A percentile compares a stretch with the other conserved stretches of the same genome.
Conservation (phyloP, 768 basidiomycete species). For the Heimioporus sp. region DNA sequence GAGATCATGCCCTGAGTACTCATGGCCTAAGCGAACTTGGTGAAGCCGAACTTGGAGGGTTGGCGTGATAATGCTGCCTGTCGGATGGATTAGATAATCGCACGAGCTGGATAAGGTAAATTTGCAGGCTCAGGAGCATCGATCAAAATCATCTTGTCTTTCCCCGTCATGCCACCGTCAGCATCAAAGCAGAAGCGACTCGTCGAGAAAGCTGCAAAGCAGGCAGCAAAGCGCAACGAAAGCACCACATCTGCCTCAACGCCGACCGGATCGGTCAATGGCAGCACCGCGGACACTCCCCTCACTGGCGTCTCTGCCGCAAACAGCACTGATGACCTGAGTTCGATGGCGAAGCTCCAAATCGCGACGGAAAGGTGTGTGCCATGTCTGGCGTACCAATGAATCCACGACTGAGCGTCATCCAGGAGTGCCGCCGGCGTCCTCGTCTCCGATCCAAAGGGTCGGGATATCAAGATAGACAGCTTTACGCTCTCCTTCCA, state of each 20-base stretch:
- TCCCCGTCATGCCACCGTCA: constrained; percentile 63
- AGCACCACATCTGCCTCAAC: constrained; percentile 50
- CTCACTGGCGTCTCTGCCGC: constrained; percentile 80
- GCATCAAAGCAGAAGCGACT: constrained; percentile 90
- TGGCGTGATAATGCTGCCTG: too few species aligned
- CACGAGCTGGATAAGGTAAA: too few species aligned
- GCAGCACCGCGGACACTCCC: constrained; percentile 70
- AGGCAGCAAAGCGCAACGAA: constrained; percentile 54
- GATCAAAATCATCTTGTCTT: constrained; percentile 14
- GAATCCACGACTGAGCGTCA: constrained; percentile 5
- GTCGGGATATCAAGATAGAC: constrained; percentile 97
- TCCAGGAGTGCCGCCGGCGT: constrained; percentile 87
- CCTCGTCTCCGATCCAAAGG: constrained; percentile 86
- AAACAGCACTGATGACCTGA: constrained; percentile 76
- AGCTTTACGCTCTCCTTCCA: constrained; percentile 96
- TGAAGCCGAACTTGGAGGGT: too few species aligned
- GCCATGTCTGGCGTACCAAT: too few species aligned
- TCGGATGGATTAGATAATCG: too few species aligned
- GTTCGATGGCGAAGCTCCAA: constrained; percentile 84
- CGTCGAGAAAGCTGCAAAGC: constrained; percentile 90
- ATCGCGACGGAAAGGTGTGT: constrained; percentile 85
- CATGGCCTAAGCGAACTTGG: too few species aligned
- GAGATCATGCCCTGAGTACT: too few species aligned
- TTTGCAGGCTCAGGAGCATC: constrained; percentile 19
- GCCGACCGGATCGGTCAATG: constrained; percentile 64